Base-by-base conservation (phyloP, 148 eudicot species). In the Diospyros kaki region DNA sequence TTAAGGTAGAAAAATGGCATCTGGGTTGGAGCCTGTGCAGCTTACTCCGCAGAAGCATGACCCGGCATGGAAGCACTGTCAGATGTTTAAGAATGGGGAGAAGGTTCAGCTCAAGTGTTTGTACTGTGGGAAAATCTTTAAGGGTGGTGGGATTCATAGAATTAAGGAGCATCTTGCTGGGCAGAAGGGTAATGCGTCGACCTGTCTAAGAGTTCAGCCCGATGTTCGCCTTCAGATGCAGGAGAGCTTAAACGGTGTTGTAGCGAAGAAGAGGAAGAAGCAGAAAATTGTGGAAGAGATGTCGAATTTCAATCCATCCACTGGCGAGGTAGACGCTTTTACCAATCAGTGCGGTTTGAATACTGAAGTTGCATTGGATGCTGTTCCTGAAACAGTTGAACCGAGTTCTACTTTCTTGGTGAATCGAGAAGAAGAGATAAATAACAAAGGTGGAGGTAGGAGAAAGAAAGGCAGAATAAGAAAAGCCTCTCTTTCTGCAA, bases 111-210 rank as follows among this genome's bases (percentile, higher is more conserved):
- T 95, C 6, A 90, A 92, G 78, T 95, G 98, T 82, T 69, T 85
- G 28, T 95, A 92, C 71, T 95, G 98, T 85, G 82, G 88, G 3
- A 95, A 92, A 78, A 63, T 95, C 8, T 95, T 95, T 80, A 90
- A 89, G 82, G 97, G 98, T 67, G 98, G 98, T 70, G 97, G 97
- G 40, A 94, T 94, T 77, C 96, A 94, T 84, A 84, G 98, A 80
- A 88, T 93, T 58, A 93, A 93, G 72, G 98, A 91, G 76, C 98
- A 93, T 75, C 81, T 91, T 17, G 98, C 98, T 0, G 88, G 97
- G 72, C 94, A 89, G 53, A 93, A 88, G 82, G 94, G 94, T 67
- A 88, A 90, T 71, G 94, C 92, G 2, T 80, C 91, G 13, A 88
- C 87, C 68, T 89, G 94, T 72, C 82, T 84, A 43, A 80, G 86